These are phyloP conservation scores for Penicillium simplicissimum DNA, from an alignment of 495 filamentous ascomycete species.

Conservation along the genomic window DNA sequence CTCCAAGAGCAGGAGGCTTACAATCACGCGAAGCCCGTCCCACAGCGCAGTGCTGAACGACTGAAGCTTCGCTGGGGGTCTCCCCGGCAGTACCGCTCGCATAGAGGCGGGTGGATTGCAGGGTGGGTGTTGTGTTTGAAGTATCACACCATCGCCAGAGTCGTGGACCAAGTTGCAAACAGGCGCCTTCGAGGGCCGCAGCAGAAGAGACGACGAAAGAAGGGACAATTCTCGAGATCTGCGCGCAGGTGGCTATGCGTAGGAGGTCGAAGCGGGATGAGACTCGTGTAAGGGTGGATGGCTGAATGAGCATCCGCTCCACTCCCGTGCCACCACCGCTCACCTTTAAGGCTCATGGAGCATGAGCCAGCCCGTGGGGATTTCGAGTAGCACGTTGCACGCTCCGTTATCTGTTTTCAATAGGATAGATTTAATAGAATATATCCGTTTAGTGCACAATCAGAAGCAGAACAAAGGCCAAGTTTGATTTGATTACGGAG, in stretches of 20 bases:
- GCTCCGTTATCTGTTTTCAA: not conserved
- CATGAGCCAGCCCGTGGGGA: not conserved
- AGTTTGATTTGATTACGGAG: no score
- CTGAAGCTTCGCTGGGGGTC: slow-evolving; percentile 86
- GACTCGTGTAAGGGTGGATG: not conserved
- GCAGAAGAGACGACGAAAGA: slow-evolving; percentile 7
- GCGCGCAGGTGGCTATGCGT: slow-evolving; percentile 14
- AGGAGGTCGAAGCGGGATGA: slow-evolving; percentile 23
- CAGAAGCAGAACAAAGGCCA: not conserved
- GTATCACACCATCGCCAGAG: slow-evolving; percentile 44
- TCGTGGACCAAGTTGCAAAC: not conserved
- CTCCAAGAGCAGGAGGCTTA: slow-evolving; percentile 39
- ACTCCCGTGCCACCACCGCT: slow-evolving; percentile 26
- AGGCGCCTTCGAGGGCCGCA: not conserved
- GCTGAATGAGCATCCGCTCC: slow-evolving; percentile 24
- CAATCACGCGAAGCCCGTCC: slow-evolving; percentile 77
- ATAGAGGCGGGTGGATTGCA: slow-evolving; percentile 48
- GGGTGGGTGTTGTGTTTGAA: slow-evolving; percentile 30
- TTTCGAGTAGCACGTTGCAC: not conserved
- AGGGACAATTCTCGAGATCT: slow-evolving; percentile 9
- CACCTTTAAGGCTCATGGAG: no score
- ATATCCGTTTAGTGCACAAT: not conserved
- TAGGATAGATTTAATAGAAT: not conserved
- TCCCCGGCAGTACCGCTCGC: slow-evolving; percentile 85
- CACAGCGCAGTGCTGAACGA: slow-evolving; percentile 84